Percentiles rank a stretch among this genome's conserved stretches.
These are phyloP conservation scores for Pezicula rhizophila DNA, from an alignment of 2,329 filamentous ascomycete species.

Conservation along the genomic window DNA sequence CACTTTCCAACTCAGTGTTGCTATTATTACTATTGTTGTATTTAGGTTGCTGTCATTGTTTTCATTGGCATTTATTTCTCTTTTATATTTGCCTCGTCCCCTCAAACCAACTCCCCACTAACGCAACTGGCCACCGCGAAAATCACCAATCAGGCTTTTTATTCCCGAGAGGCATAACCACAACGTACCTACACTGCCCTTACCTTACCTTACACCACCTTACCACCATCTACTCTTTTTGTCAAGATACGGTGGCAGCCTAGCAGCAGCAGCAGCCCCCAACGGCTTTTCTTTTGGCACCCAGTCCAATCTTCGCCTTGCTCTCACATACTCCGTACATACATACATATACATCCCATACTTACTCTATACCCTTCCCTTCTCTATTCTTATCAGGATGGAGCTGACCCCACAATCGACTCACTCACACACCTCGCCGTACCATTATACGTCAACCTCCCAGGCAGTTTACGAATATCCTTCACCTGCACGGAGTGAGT, in stretches of 20 bases:
- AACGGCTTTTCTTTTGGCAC: not conserved
- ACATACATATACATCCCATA: not conserved
- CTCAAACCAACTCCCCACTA: conserved; percentile 7
- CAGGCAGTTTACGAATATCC: conserved; percentile 28
- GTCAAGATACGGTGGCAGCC: conserved; percentile 7
- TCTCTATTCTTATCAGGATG: conserved; percentile 17
- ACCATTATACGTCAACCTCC: conserved; percentile 20
- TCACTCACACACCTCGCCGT: conserved; percentile 24
- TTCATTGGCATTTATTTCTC: too few species aligned
- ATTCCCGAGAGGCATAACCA: not conserved
- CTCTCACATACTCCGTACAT: not conserved
- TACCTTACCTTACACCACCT: not conserved
- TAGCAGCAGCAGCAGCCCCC: conserved; percentile 9
- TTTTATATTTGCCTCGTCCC: conserved; percentile 4
- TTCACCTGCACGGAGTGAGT: conserved; percentile 27
- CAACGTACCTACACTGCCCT: not conserved
- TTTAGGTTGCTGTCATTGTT: too few species aligned
- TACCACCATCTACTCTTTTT: not conserved
- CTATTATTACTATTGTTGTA: not conserved
- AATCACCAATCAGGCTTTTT: conserved; percentile 13
- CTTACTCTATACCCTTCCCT: too few species aligned
- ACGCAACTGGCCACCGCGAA: conserved; percentile 6
- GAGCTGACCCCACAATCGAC: conserved; percentile 27
- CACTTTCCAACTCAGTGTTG: not conserved
- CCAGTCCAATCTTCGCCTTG: not conserved